phyloP scores from a whole-genome alignment of 257 asterid species.

The Solanum medicagineum region DNA sequence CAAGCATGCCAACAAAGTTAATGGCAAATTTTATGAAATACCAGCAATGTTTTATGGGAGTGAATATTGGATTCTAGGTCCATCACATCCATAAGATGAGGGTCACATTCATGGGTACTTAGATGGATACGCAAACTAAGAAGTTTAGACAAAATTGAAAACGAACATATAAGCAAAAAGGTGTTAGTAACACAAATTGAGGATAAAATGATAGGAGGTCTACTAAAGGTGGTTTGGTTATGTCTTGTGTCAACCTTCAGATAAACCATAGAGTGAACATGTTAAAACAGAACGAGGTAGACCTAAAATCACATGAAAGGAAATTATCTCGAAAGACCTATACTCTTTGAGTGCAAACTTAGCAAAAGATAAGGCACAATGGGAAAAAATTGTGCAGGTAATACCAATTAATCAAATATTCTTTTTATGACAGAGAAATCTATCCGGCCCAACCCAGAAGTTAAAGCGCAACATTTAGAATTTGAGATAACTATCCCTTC shows the following conservation, averaged over 20 bases:
- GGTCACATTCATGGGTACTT: neutral
- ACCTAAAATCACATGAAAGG: neutral
- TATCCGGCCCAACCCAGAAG: neutral
- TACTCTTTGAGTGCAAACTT: neutral
- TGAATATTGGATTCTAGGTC: neutral
- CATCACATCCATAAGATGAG: neutral
- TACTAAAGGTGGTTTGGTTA: neutral
- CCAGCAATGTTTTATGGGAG: neutral
- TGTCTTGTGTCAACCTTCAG: neutral
- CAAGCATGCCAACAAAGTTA: neutral
- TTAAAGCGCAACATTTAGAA: neutral
- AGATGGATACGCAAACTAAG: neutral
- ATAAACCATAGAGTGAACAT: neutral
- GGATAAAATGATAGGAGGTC: neutral
- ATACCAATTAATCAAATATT: neutral
- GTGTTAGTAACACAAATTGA: neutral
- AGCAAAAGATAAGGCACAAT: neutral
- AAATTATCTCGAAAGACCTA: neutral
- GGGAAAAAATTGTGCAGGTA: neutral
- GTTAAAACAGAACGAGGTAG: neutral
- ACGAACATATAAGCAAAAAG: neutral
- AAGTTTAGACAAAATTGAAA: neutral
- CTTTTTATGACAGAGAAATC: neutral
- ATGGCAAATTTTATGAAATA: neutral
- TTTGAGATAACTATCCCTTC: neutral